Evolutionary conservation across 768 basidiomycete genomes (phyloP).

Genomic region (Erythrobasidium yunnanense): DNA sequence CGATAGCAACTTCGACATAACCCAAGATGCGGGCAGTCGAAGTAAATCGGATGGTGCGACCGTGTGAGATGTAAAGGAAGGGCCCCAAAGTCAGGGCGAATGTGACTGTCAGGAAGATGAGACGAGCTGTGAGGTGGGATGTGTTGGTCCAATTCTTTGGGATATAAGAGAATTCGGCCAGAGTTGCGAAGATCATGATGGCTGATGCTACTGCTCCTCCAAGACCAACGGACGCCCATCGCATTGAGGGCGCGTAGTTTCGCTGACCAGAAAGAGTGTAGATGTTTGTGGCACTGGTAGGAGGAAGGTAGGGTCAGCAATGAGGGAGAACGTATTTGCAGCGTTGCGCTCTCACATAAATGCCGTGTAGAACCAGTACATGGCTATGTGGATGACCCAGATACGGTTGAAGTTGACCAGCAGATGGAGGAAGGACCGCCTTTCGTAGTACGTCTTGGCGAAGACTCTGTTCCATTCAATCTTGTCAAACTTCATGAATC

Average conservation of each 20-base stretch:
- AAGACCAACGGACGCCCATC: conserved; percentile 85
- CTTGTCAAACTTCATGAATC: conserved; percentile 93
- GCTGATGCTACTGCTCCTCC: conserved; percentile 90
- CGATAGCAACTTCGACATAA: conserved; percentile 92
- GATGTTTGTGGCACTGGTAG: conserved; percentile 79
- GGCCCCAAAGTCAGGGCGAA: conserved; percentile 84
- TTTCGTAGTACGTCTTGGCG: conserved; percentile 98
- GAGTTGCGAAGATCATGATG: conserved; percentile 90
- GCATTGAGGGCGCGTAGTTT: conserved; percentile 57
- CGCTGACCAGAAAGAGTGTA: conserved; percentile 51
- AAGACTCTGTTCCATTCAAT: conserved; percentile 94
- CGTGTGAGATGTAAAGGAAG: conserved; percentile 78
- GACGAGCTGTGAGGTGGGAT: conserved; percentile 81
- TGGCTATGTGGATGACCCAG: conserved; percentile 90
- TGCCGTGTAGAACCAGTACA: conserved; percentile 87
- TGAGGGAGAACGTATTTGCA: not conserved
- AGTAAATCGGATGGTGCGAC: conserved; percentile 46
- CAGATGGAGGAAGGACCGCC: conserved; percentile 89
- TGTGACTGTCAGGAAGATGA: conserved; percentile 78
- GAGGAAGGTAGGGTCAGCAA: conserved; percentile 30
- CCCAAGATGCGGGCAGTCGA: conserved; percentile 75
- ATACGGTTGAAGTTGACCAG: conserved; percentile 99
- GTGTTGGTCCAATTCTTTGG: conserved; percentile 98
- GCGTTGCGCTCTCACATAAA: conserved; percentile 24
- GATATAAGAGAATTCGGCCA: conserved; percentile 93